A percentile compares a stretch with the other conserved stretches of the same genome.
These are phyloP conservation scores for Cercospora sp. DNA, from an alignment of 2,329 filamentous ascomycete species.

Conservation along the genomic window DNA sequence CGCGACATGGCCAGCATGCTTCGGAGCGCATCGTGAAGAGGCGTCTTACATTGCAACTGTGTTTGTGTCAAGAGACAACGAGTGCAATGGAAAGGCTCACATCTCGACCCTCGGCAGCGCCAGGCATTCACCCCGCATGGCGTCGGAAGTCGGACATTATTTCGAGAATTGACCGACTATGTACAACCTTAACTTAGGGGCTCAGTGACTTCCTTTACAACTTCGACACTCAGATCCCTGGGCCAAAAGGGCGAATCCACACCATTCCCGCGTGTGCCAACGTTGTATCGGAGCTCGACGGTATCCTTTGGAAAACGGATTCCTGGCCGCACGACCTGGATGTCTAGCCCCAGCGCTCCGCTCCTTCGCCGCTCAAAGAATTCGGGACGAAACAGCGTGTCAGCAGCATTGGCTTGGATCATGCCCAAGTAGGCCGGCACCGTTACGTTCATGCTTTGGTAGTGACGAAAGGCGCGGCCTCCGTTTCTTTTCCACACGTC, in stretches of 20 bases:
- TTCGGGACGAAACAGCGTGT: background rate
- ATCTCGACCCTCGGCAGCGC: background rate
- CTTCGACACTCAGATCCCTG: background rate
- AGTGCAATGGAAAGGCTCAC: background rate
- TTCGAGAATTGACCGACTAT: background rate
- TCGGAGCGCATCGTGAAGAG: background rate
- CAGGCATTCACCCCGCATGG: background rate
- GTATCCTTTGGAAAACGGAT: background rate
- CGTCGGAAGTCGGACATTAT: background rate
- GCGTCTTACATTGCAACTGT: background rate
- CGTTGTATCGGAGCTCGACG: background rate
- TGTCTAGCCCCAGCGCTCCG: background rate
- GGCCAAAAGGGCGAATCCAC: background rate
- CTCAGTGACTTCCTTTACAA: background rate
- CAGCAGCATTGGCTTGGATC: background rate
- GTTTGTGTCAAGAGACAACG: background rate
- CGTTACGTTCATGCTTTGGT: background rate
- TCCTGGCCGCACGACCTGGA: background rate
- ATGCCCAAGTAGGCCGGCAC: background rate
- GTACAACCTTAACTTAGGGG: background rate
- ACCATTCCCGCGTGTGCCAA: background rate
- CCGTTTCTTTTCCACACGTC: background rate
- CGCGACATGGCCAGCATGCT: background rate
- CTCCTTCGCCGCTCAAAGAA: background rate
- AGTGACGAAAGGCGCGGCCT: background rate